Base-by-base conservation (phyloP, 2,329 filamentous ascomycete species). In the Epichloe brachyelytri region DNA sequence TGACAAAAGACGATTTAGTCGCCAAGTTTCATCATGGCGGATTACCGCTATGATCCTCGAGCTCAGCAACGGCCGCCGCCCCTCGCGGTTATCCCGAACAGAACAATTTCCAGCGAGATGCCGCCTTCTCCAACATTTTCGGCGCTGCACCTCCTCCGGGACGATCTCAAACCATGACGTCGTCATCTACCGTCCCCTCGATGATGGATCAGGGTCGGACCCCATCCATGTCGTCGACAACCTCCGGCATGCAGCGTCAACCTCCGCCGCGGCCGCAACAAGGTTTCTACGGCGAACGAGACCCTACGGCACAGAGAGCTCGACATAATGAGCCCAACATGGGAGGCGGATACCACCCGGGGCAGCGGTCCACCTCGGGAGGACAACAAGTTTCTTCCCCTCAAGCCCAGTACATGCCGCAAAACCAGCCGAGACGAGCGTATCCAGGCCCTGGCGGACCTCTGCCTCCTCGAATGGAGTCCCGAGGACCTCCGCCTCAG, bases 71-170 rank as follows among this genome's bases (percentile, higher is more conserved):
- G 49, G 38, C 68, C 67, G 48, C 70, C 71, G 49, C 68, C 68
- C 69, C 67, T 57, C 67, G 69, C 51, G 71, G 75, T 58, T 76
- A 78, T 74, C 74, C 58, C 57, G 70, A 75, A 53, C 64, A 68
- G 50, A 71, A 74, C 56, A 76, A 76, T 63, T 76, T 75, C 62
- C 87, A 93, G 70, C 85, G 93, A 71, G 90, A 98, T 79, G 88
- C 88, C 59, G 93, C 91, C 58, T 98, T 94, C 69, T 88, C 86
- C 58, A 91, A 91, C 71, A 97, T 97, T 65, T 98, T 97, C 66
- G 93, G 91, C 59, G 83, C 82, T 57, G 79, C 87, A 57, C 89
- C 88, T 57, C 88, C 88, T 45, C 81, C 87, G 44, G 91, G 91
- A 53, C 85, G 93, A 66, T 94, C 90, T 52, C 90, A 96, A 64